Evolutionary conservation across 495 filamentous ascomycete genomes (phyloP), one percentile per base, ranked within the genome.

Genomic region (Ramalina intermedia): DNA sequence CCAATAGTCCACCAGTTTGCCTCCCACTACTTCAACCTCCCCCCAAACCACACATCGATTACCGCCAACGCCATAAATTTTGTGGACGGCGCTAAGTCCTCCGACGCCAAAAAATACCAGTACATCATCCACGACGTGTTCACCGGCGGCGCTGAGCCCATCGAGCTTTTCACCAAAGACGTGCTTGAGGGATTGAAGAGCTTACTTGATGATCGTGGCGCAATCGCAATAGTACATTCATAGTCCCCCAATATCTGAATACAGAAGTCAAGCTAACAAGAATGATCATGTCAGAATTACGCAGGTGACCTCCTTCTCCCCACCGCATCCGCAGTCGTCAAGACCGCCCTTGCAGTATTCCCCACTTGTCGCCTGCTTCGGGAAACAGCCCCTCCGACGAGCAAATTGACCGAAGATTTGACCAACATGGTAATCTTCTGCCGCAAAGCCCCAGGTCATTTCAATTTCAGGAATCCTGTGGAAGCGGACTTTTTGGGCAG

Each of bases 111-210:
- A 3, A 68, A 72, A 37, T 96, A 82, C 59, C 81, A 94, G 62
- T 96, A 94, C 68, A 88, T 98, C 59, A 70, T 98, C 51, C 91
- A 98, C 56, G 91, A 98, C 57, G 91, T 98, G n/a, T 98, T 98
- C 67, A 98, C 91, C 1, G 91, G 91, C 14, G 91, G 90, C 48
- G 87, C 87, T 2, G 91, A 96, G 59, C 91, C 91, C 2, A 74
- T 87, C 14, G 69, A 80, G 17, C 74, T 98, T 2, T 96, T 98
- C 65, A 96, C 91, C 0, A 53, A 77, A 2, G 83, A 91, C 55
- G 94, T 98, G 56, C 63, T 98, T 12, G 56, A 67, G 29, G 75
- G 78, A 24, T 66, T 98, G 16, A 60, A 73, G 45, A 61, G 71
- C 2, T 72, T 95, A 14, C 73, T 98, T 35, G 83, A 76, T 48